These are phyloP conservation scores for Acanthochlamys bracteata DNA, from an alignment of 106 monocot species.

Conservation along the genomic window DNA sequence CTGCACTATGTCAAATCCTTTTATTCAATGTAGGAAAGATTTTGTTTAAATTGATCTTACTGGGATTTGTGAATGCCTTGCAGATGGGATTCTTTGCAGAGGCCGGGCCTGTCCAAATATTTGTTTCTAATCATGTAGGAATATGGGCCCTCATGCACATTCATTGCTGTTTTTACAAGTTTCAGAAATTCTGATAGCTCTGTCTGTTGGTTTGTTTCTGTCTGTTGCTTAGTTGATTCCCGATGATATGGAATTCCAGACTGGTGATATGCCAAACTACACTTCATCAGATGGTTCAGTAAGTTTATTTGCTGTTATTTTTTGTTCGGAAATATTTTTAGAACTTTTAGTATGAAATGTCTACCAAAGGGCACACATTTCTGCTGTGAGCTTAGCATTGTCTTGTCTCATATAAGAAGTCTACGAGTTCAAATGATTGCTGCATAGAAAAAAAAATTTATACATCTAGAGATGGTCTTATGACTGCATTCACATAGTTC, in stretches of 20 bases:
- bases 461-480: too few relatives aligned
- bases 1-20: not conserved
- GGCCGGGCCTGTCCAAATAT: conserved; percentile 92
- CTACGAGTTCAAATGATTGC: too few relatives aligned
- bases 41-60: not conserved
- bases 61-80: not conserved
- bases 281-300: conserved; percentile 97
- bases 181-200: not conserved
- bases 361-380: too few relatives aligned
- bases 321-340: not conserved
- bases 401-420: too few relatives aligned
- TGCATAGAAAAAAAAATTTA: too few relatives aligned
- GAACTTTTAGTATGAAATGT: too few relatives aligned
- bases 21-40: too few relatives aligned
- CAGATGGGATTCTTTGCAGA: conserved; percentile 99
- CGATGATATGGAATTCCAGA: conserved; percentile 97
- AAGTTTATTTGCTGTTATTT: conserved; percentile 7
- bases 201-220: not conserved
- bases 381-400: too few relatives aligned
- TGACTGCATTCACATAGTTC: too few relatives aligned
- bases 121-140: conserved; percentile 71
- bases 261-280: conserved; percentile 82
- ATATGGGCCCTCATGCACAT: not conserved
- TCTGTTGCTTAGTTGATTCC: conserved; percentile 57
- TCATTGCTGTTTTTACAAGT: not conserved